These are phyloP conservation scores for Pythium utonaiense DNA, from an alignment of 352 stramenopile genomes.

Conservation along the genomic window DNA sequence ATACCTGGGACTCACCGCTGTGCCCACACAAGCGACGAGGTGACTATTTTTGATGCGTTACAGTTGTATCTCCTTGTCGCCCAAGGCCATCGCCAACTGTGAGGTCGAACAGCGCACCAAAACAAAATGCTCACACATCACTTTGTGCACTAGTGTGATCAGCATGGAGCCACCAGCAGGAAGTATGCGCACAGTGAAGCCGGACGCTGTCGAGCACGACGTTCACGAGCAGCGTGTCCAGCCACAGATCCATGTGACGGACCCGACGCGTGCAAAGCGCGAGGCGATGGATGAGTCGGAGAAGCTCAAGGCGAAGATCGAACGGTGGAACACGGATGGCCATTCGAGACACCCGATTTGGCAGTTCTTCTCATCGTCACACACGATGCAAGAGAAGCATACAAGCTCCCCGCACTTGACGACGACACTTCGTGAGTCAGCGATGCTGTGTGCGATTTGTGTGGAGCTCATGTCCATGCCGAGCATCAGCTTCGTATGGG, in stretches of 20 bases:
- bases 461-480: constrained; percentile 5
- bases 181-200: background rate
- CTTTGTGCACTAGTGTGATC: too few species aligned
- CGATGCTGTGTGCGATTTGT: constrained; percentile 16
- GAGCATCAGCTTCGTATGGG: constrained; percentile 9
- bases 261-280: constrained; percentile 6
- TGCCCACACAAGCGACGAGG: background rate
- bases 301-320: constrained; percentile 11
- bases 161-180: constrained; percentile 2
- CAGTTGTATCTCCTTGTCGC: background rate
- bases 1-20: background rate
- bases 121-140: background rate
- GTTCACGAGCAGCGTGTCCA: background rate
- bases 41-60: constrained; percentile 13
- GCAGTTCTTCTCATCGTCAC: constrained; percentile 15
- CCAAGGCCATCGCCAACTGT: background rate
- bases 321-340: constrained; percentile 1
- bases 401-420: constrained; percentile 3
- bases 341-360: constrained; percentile 13
- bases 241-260: background rate
- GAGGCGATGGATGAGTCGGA: constrained; percentile 1
- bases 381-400: background rate
- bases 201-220: constrained; percentile 5
- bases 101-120: background rate
- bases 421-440: background rate